A percentile compares a stretch with the other conserved stretches of the same genome.
These are phyloP conservation scores for Pelargonium australe DNA, from an alignment of 441 rosid species.

Conservation along the genomic window DNA sequence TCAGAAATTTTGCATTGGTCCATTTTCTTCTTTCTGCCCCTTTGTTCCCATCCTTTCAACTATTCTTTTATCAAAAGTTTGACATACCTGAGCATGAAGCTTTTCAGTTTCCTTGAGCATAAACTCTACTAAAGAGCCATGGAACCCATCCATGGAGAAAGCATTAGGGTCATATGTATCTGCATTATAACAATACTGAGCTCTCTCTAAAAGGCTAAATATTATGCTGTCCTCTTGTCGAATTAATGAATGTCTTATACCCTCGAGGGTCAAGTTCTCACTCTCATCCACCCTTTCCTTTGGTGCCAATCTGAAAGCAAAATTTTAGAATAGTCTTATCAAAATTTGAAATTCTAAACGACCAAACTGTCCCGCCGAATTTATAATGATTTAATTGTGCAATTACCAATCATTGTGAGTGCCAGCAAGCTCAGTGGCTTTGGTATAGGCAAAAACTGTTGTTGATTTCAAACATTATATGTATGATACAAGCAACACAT, in stretches of 20 bases:
- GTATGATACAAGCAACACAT: too few species aligned
- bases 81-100: slow-evolving; percentile 70
- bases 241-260: slow-evolving; percentile 63
- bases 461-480: too few species aligned
- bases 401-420: neutral
- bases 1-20: slow-evolving; percentile 14
- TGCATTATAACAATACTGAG: slow-evolving; percentile 71
- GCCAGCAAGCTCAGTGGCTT: too few species aligned
- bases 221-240: slow-evolving; percentile 91
- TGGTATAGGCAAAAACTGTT: too few species aligned
- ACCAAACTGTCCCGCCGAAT: neutral
- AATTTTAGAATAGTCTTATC: neutral
- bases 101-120: slow-evolving; percentile 75
- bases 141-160: slow-evolving; percentile 66
- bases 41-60: neutral
- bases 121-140: slow-evolving; percentile 77
- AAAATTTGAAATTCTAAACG: slow-evolving; percentile 9
- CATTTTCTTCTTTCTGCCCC: neutral
- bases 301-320: slow-evolving; percentile 31
- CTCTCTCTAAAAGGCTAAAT: slow-evolving; percentile 69
- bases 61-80: neutral
- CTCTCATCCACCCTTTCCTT: slow-evolving; percentile 69
- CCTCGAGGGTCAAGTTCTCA: slow-evolving; percentile 63
- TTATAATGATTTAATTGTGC: neutral
- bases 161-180: slow-evolving; percentile 75